A percentile compares a stretch with the other conserved stretches of the same genome.
These are phyloP conservation scores for Begonia fuchsioides DNA, from an alignment of 306 rosid genomes.

Conservation along the genomic window DNA sequence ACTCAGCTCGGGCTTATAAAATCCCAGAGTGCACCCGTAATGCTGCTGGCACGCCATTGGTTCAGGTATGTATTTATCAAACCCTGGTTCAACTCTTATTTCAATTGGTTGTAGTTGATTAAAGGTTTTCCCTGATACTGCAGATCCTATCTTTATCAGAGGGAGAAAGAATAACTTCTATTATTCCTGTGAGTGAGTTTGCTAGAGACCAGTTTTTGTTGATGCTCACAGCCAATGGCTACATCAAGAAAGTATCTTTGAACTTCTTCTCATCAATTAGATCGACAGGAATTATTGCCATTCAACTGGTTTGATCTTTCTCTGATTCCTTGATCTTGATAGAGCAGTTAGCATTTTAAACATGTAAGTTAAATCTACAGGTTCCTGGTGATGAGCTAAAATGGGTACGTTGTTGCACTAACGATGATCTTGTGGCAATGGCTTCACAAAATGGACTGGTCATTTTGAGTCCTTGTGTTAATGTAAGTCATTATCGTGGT, in stretches of 20 bases:
- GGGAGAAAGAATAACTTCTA: slow-evolving; percentile 88
- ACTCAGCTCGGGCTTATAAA: slow-evolving; percentile 90
- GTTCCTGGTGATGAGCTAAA: slow-evolving; percentile 91
- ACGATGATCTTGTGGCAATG: slow-evolving; percentile 88
- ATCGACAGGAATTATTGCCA: slow-evolving; percentile 88
- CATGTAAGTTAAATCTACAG: slow-evolving; percentile 29
- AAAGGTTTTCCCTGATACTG: slow-evolving; percentile 7
- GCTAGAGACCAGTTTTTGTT: slow-evolving; percentile 64
- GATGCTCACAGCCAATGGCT: slow-evolving; percentile 92
- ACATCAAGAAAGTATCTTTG: slow-evolving; percentile 85
- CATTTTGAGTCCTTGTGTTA: slow-evolving; percentile 58
- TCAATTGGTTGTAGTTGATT: slow-evolving; percentile 2
- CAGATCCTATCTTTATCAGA: slow-evolving; percentile 89
- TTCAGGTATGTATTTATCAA: slow-evolving; percentile 42
- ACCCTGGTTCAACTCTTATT: slow-evolving; percentile 1
- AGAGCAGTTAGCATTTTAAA: slow-evolving; percentile 13
- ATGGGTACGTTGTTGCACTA: slow-evolving; percentile 92
- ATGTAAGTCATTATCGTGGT: slow-evolving; percentile 29
- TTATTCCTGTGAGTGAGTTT: slow-evolving; percentile 89
- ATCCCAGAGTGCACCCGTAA: slow-evolving; percentile 83
- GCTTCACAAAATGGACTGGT: slow-evolving; percentile 95
- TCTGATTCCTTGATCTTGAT: slow-evolving; percentile 11
- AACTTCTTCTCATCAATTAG: slow-evolving; percentile 85
- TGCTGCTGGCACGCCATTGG: slow-evolving; percentile 86
- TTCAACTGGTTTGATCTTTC: slow-evolving; percentile 75